Conservation (phyloP, 768 basidiomycete species). For the Phaffia australis region DNA sequence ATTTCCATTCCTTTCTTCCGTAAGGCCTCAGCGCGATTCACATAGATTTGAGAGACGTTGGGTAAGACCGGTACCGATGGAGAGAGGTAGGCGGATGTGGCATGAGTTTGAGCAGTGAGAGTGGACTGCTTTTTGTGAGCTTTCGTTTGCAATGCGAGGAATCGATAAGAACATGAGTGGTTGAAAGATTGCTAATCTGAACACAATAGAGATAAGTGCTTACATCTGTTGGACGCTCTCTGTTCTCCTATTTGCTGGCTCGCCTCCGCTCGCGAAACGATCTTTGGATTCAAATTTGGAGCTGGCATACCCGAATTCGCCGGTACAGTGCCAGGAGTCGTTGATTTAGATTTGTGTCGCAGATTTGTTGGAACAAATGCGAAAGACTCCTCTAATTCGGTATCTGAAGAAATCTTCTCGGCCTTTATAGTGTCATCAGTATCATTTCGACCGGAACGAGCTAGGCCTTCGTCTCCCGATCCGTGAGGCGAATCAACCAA, state of each 20-base stretch:
- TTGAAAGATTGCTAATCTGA: too few species aligned
- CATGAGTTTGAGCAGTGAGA: not conserved
- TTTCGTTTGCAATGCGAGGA: not conserved
- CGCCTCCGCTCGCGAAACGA: too few species aligned
- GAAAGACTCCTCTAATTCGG: too few species aligned
- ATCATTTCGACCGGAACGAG: not conserved
- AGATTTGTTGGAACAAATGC: too few species aligned
- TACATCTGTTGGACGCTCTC: too few species aligned
- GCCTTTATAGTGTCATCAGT: not conserved
- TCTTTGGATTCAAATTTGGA: too few species aligned
- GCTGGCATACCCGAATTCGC: too few species aligned
- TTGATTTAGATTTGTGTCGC: too few species aligned
- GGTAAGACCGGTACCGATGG: conserved; percentile 3
- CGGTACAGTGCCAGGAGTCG: too few species aligned
- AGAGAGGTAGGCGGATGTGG: not conserved
- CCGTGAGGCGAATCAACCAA: not conserved
- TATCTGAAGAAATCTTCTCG: too few species aligned
- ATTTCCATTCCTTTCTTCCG: conserved; percentile 17
- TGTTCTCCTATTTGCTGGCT: too few species aligned
- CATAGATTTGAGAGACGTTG: conserved; percentile 17
- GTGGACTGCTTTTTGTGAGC: not conserved
- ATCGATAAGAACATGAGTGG: not conserved
- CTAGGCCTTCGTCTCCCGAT: not conserved
- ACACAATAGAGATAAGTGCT: too few species aligned
- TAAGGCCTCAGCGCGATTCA: conserved; percentile 16